Evolutionary conservation across 2,329 filamentous ascomycete species (phyloP), one percentile per base, ranked within the genome.

Genomic region (Diaporthe destruens): DNA sequence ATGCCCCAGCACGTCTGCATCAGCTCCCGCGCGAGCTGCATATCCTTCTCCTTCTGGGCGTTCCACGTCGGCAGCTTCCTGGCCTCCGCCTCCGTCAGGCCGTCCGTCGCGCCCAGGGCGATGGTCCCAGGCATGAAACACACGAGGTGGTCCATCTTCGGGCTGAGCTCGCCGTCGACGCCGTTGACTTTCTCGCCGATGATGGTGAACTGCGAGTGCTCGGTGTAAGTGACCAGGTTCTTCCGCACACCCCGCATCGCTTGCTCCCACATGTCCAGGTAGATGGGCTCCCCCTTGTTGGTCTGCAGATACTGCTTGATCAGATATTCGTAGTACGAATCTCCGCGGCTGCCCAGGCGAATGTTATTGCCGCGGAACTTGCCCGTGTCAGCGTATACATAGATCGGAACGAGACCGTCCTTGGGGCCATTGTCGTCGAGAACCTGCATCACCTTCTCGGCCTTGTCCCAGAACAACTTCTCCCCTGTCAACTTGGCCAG

Each of bases 291-390:
- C 79, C 95, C 87, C 80, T 93, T 91, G 71, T 93, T 94, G 16
- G 96, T 99, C 82, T 99, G 96, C 25, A 98, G 87, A 80, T 97
- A 98, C 81, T 99, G 96, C 85, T 99, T 99, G 86, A 98, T 97
- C 66, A 99, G 90, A 81, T 99, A 99, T 84, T 99, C 94, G 83
- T 99, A 99, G 84, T 98, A 99, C 61, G 95, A 98, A 84, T 99
- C 96, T 57, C 96, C 96, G 74, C 96, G 90, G 80, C 94, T 98
- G 51, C 96, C 96, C 29, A 98, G 87, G 23, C 96, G 93, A 78
- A 99, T 96, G 79, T 98, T 97, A 25, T 90, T 84, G 25, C 94
- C 94, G 66, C 90, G 88, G 83, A 98, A 99, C 69, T 90, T 85
- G 71, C 96, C 96, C 16, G 86, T 90, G 36, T 91, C 89, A 5